Conservation (phyloP, 306 rosid genomes). For the Ammopiptanthus mongolicus region DNA sequence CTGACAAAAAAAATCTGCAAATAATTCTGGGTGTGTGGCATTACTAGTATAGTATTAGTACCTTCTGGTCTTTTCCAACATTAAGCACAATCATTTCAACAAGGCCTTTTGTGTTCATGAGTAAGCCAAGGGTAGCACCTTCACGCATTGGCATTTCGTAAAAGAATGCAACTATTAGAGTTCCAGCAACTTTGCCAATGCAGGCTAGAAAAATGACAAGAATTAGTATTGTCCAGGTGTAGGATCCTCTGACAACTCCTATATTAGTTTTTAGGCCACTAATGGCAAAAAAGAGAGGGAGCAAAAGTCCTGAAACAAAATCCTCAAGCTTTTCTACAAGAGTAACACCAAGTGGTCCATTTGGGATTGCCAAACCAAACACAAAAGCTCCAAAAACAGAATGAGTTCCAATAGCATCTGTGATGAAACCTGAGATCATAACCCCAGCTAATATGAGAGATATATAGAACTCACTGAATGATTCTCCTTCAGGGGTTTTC, state of each 20-base stretch:
- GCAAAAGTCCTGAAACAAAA: conserved; percentile 84
- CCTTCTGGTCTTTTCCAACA: conserved; percentile 85
- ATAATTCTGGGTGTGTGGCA: neutral
- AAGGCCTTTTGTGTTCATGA: conserved; percentile 96
- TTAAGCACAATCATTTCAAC: conserved; percentile 83
- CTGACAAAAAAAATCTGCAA: too few relatives aligned
- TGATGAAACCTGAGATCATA: conserved; percentile 79
- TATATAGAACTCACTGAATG: conserved; percentile 59
- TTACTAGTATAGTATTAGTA: neutral
- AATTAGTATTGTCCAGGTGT: conserved; percentile 53
- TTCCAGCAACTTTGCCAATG: conserved; percentile 69
- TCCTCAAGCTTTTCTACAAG: conserved; percentile 95
- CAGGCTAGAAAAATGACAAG: conserved; percentile 56
- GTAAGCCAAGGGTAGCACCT: conserved; percentile 72
- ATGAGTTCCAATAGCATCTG: conserved; percentile 92
- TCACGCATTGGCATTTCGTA: conserved; percentile 66
- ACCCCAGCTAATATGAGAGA: conserved; percentile 83
- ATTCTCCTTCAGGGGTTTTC: conserved; percentile 85
- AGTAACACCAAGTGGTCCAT: conserved; percentile 74
- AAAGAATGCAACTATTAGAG: conserved; percentile 44
- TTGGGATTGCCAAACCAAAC: conserved; percentile 86
- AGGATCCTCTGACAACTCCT: conserved; percentile 17
- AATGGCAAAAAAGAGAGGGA: conserved; percentile 87
- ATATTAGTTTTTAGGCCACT: conserved; percentile 81
- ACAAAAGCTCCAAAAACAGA: conserved; percentile 91